phyloP scores from a whole-genome alignment of 768 basidiomycete species.

The Zangia roseola region DNA sequence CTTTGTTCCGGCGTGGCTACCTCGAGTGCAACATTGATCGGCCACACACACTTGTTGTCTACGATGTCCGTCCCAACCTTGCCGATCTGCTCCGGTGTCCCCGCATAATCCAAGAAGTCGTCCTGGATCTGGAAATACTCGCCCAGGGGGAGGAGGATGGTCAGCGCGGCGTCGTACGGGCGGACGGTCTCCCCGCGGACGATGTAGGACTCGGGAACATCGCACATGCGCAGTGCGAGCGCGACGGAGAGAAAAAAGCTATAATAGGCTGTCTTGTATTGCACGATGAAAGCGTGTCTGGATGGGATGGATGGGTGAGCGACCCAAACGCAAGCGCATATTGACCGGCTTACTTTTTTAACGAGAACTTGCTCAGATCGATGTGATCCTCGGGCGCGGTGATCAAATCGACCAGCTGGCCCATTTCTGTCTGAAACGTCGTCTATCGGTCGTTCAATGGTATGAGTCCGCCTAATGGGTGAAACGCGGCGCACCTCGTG shows the following conservation, averaged over 20 bases:
- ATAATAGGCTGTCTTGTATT: conserved; percentile 97
- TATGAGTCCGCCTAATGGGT: neutral
- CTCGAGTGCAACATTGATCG: conserved; percentile 81
- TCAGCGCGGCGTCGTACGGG: conserved; percentile 71
- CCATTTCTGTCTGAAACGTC: conserved; percentile 91
- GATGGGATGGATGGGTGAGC: neutral
- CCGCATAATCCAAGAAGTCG: conserved; percentile 93
- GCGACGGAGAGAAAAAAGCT: conserved; percentile 99
- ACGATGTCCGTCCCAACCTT: conserved; percentile 98
- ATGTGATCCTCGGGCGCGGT: conserved; percentile 91
- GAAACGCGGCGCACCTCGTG: conserved; percentile 59
- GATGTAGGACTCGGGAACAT: conserved; percentile 53
- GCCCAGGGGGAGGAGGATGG: conserved; percentile 87
- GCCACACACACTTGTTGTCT: conserved; percentile 99
- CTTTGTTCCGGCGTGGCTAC: conserved; percentile 55
- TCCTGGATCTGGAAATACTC: conserved; percentile 99
- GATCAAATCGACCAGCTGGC: conserved; percentile 93
- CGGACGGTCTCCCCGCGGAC: conserved; percentile 41
- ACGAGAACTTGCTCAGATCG: conserved; percentile 84
- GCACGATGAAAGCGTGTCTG: conserved; percentile 89
- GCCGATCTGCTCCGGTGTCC: conserved; percentile 86
- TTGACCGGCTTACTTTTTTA: conserved; percentile 60
- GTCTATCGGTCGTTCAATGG: conserved; percentile 31
- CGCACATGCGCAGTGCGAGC: conserved; percentile 80
- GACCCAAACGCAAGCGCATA: conserved; percentile 1